Base-by-base conservation (phyloP, 2,329 filamentous ascomycete species). In the Monosporascus sp. region DNA sequence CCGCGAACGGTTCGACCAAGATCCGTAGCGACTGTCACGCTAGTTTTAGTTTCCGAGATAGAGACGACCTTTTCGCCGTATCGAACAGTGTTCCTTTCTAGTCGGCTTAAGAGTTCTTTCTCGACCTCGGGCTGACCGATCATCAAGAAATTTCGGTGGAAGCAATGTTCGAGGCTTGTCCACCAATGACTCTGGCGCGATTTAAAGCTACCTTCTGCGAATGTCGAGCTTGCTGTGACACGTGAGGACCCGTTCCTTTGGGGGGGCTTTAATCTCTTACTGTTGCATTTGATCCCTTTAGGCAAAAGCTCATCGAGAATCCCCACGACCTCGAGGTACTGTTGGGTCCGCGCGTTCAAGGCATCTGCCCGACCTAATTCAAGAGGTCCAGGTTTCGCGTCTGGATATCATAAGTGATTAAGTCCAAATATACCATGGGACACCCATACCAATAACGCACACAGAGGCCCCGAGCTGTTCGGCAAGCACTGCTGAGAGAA, bases 61-160 rank as follows among this genome's bases (percentile, higher is more conserved):
- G 57, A 64, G 0, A 59, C 56, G 3, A 73, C 74, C 2, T 65
- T 65, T 43, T 76, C 72, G 17, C 64, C 61, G 53, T 76, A 76
- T 47, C 65, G 60, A 5, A 78, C 64, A 0, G 56, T 51, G 0
- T 64, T 59, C 0, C 65, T 63, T 14, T 35, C 11, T 0, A 78
- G 65, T 7, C 67, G 64, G 1, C 55, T 56, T n/a, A 64, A 58
- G n/a, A 78, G 63, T 1, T 70, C 62, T 5, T 64, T 60, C 58
- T 78, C 76, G 0, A 78, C 68, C 9, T 72, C 71, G 0, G 76
- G 72, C 55, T 78, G 76, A 5, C 76, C 75, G 49, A 78, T 72
- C 75, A 78, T 78, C 45, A 78, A 67, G 22, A 78, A 78, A 56
- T 77, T 77, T 56, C 72, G 76, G 60, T 76, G 74, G 22, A 72